A percentile compares a stretch with the other conserved stretches of the same genome.
phyloP scores from a whole-genome alignment of 352 stramenopile genomes.

The Phytophthora rubi region DNA sequence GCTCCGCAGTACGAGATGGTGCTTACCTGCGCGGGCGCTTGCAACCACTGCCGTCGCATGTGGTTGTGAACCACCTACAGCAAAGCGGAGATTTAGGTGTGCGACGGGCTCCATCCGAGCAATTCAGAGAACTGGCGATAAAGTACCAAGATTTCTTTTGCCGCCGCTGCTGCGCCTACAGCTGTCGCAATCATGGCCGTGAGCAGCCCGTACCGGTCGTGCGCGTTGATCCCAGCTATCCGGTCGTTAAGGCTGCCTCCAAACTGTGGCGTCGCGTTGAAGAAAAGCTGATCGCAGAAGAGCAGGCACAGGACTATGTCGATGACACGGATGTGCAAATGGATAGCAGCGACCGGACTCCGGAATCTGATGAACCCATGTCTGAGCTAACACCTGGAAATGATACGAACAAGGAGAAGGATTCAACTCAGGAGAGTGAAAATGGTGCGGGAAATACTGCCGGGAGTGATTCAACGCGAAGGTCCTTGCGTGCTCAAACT shows the following conservation, averaged over 20 bases:
- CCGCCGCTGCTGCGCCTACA: slow-evolving; percentile 77
- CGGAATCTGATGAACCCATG: slow-evolving; percentile 15
- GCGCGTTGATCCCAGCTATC: slow-evolving; percentile 65
- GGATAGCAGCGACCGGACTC: not conserved
- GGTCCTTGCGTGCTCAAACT: slow-evolving; percentile 55
- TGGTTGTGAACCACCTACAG: slow-evolving; percentile 43
- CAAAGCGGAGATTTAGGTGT: slow-evolving; percentile 15
- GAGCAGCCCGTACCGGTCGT: slow-evolving; percentile 52
- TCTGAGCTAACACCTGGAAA: slow-evolving; percentile 6
- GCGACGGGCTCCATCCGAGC: slow-evolving; percentile 24
- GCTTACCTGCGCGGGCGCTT: slow-evolving; percentile 36
- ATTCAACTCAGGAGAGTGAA: not conserved
- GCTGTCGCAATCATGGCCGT: slow-evolving; percentile 73
- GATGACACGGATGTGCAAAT: slow-evolving; percentile 27
- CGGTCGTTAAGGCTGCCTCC: slow-evolving; percentile 50
- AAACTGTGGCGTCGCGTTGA: slow-evolving; percentile 43
- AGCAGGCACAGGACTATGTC: slow-evolving; percentile 16
- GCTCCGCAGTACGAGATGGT: slow-evolving; percentile 17
- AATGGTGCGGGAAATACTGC: slow-evolving; percentile 14
- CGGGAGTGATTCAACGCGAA: slow-evolving; percentile 31
- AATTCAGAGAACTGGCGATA: slow-evolving; percentile 36
- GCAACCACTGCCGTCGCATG: slow-evolving; percentile 30
- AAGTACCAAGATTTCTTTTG: slow-evolving; percentile 75
- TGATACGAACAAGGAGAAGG: slow-evolving; percentile 10
- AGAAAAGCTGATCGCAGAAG: slow-evolving; percentile 22